phyloP scores from a whole-genome alignment of 139 green algal genomes.

The Gonium pectorale region DNA sequence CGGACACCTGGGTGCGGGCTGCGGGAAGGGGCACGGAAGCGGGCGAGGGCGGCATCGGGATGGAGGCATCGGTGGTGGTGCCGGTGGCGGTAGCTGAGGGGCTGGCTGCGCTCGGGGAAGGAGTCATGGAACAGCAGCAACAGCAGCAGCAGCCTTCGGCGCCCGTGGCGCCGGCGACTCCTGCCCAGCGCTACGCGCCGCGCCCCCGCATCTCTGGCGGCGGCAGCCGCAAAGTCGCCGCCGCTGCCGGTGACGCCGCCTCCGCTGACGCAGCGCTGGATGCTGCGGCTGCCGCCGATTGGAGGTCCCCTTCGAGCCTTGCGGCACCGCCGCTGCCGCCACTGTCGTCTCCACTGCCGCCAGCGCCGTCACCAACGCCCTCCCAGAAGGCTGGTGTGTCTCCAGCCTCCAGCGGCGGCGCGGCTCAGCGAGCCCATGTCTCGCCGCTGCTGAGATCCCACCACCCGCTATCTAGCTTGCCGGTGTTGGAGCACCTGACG shows the following conservation, averaged over 20 bases:
- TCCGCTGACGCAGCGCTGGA: neutral
- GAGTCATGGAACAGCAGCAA: too few relatives aligned
- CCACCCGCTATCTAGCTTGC: neutral
- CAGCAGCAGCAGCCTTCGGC: neutral
- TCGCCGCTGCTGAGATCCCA: too few relatives aligned
- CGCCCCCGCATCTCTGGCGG: too few relatives aligned
- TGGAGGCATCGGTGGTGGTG: neutral
- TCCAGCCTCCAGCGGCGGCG: neutral
- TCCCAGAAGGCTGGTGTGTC: neutral
- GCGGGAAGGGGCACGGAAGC: too few relatives aligned
- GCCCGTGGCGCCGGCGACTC: neutral
- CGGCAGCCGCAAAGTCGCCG: neutral
- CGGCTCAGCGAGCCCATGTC: too few relatives aligned
- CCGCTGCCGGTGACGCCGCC: neutral
- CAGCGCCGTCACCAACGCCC: neutral
- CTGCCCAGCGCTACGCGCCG: too few relatives aligned
- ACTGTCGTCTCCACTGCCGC: neutral
- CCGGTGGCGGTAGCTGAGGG: too few relatives aligned
- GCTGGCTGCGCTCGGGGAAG: too few relatives aligned
- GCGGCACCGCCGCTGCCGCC: neutral
- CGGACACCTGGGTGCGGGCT: too few relatives aligned
- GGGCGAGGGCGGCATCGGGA: too few relatives aligned
- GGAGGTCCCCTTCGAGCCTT: too few relatives aligned
- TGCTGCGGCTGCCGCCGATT: too few relatives aligned
- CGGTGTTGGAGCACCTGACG: neutral